Base-by-base conservation (phyloP, 345 rosid genomes). In the Clarkia xantiana region DNA sequence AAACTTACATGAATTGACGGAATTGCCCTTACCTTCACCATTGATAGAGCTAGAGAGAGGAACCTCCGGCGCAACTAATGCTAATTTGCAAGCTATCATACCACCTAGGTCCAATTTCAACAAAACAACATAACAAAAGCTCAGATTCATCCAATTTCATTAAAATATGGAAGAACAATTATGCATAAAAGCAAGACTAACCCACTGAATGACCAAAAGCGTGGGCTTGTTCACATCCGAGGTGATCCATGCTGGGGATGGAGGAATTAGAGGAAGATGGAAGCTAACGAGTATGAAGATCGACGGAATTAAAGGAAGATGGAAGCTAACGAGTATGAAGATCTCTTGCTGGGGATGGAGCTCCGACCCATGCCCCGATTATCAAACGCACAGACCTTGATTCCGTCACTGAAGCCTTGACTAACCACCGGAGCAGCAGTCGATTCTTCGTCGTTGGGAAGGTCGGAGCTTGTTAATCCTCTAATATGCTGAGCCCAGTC, bases 171-270 rank as follows among this genome's bases (percentile, higher is more conserved):
- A 38, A 29, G 6, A 23, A 4, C 39, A 12, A 42, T 19, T 16
- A 38, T 17, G 15, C 16, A 39, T 18, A 7, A n/a, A 10, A 14
- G 6, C 51, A 20, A 40, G 40, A 58, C 64, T 69, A 60, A 84
- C 98, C 98, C 98, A 91, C 84, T 42, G 98, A 91, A 52, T 91
- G 98, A 0, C 98, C 98, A 70, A 84, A 71, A 4, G 81, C 69
- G 54, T 91, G 95, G 57, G 90, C 94, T 62, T 59, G 73, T 51
- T 66, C 53, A 96, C 98, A 91, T 34, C 94, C 95, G 56, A 91
- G 57, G 69, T 91, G 90, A 78, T 91, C 90, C 87, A 91, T 45
- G 55, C n/a, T n/a, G n/a, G n/a, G n/a, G n/a, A n/a, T n/a, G n/a
- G n/a, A n/a, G n/a, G n/a, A n/a, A n/a, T n/a, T n/a, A n/a, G n/a